These are phyloP conservation scores for Ceratobasidium sp. DNA, from an alignment of 1,284 basidiomycete species.

Conservation along the genomic window DNA sequence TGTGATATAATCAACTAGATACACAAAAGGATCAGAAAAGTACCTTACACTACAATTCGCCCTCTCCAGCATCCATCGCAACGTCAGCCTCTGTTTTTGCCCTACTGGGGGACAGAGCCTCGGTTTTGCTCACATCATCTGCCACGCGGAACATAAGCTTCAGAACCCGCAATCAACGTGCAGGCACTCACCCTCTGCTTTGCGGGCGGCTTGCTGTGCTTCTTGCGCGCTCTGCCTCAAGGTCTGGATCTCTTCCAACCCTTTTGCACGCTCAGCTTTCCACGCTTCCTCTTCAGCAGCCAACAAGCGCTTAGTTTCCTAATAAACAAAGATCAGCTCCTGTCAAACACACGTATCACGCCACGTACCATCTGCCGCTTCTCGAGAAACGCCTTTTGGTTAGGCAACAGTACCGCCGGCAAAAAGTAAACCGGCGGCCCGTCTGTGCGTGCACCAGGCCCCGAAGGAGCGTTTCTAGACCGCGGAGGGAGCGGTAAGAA, in stretches of 20 bases:
- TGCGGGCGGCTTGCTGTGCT: slow-evolving; percentile 50
- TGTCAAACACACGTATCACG: slow-evolving; percentile 13
- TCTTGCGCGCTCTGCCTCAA: slow-evolving; percentile 72
- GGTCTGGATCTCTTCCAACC: slow-evolving; percentile 69
- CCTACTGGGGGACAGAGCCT: not conserved
- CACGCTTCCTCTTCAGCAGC: slow-evolving; percentile 73
- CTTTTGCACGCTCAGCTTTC: slow-evolving; percentile 65
- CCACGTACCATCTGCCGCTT: slow-evolving; percentile 70
- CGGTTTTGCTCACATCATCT: slow-evolving; percentile 16
- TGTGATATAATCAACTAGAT: slow-evolving; percentile 22
- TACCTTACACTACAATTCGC: slow-evolving; percentile 32
- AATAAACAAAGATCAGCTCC: slow-evolving; percentile 16
- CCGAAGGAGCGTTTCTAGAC: slow-evolving; percentile 64
- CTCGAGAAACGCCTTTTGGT: slow-evolving; percentile 73
- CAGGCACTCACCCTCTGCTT: slow-evolving; percentile 5
- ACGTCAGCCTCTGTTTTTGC: slow-evolving; percentile 7
- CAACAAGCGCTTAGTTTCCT: slow-evolving; percentile 63
- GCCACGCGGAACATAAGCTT: not conserved
- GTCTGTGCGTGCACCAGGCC: slow-evolving; percentile 57
- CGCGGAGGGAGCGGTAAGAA: slow-evolving; percentile 53
- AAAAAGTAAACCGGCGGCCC: slow-evolving; percentile 81
- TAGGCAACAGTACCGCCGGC: slow-evolving; percentile 71
- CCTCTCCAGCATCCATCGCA: slow-evolving; percentile 28
- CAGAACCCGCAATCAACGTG: not conserved
- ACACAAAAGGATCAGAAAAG: slow-evolving; percentile 27